Conservation (phyloP, 495 filamentous ascomycete genomes). For the Hypoxylon fragiforme region DNA sequence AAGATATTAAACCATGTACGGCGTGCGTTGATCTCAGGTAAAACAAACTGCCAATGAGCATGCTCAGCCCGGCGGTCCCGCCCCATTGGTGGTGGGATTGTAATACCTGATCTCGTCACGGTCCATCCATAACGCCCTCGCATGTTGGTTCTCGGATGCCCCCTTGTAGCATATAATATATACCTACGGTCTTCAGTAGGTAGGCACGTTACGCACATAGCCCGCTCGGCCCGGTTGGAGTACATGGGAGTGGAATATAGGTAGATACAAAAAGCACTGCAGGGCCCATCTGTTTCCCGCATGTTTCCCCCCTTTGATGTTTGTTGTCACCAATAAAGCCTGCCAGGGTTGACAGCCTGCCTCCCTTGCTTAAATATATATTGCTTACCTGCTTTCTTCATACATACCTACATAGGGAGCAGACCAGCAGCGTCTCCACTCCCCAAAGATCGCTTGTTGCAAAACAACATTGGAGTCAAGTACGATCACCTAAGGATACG, state of each 20-base stretch:
- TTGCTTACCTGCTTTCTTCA: background rate
- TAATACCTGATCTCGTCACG: slow-evolving; percentile 4
- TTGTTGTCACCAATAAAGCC: slow-evolving; percentile 8
- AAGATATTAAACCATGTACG: slow-evolving; percentile 27
- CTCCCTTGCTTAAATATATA: slow-evolving; percentile 26
- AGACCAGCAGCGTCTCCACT: no score
- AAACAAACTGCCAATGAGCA: slow-evolving; percentile 25
- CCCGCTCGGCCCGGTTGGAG: slow-evolving; percentile 1
- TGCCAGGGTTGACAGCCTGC: slow-evolving; percentile 19
- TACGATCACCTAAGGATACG: no score
- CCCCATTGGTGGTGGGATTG: slow-evolving; percentile 27
- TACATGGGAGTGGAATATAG: no score
- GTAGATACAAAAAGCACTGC: slow-evolving; percentile 21
- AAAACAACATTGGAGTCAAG: no score
- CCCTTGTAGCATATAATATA: slow-evolving; percentile 19
- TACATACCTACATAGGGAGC: slow-evolving; percentile 7
- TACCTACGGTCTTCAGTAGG: slow-evolving; percentile 5
- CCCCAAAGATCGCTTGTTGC: no score
- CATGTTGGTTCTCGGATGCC: slow-evolving; percentile 23
- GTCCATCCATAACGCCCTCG: slow-evolving; percentile 14
- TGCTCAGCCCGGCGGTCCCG: slow-evolving; percentile 9
- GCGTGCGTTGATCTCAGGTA: slow-evolving; percentile 22
- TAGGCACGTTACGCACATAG: background rate
- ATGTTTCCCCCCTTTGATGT: slow-evolving; percentile 7
- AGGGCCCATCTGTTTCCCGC: slow-evolving; percentile 20